Base-by-base conservation (phyloP, 768 basidiomycete species). In the Phaeotremella fagi region DNA sequence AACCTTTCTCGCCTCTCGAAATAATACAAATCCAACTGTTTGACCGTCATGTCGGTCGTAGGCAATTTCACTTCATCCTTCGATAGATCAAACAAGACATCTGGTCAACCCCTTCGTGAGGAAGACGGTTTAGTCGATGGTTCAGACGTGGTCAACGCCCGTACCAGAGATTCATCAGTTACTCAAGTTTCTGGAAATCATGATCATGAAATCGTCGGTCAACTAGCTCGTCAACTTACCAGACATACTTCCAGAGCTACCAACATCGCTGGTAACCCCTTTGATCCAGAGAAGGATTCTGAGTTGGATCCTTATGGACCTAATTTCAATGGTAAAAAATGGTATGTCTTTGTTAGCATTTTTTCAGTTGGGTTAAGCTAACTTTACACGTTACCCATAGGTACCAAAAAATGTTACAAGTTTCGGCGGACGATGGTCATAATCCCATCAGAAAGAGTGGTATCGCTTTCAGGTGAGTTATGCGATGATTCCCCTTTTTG, bases 401-500 rank as follows among this genome's bases (percentile, higher is more conserved):
- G 36, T 43, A 35, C 22, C 43, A 16, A 11, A 41, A 41, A 41
- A 41, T 41, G 38, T 20, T 41, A 7, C 12, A 41, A 22, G 38
- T 41, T 7, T 12, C 38, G 12, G 38, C 38, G 12, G 38, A 12
- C 12, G 38, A 41, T 22, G 22, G 22, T 22, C 38, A 41, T 20
- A 41, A 41, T 22, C 38, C 38, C 11, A 41, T 41, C 20, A 29
- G 75, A 24, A 71, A 66, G 16, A 68, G 75, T 14, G 79, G 78
- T 54, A 66, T 79, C 45, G 63, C 75, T 12, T 79, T 76, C 65
- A 57, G n/a, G n/a, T n/a, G n/a, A n/a, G n/a, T n/a, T n/a, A n/a
- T n/a, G 59, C 15, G 68, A 77, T 49, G 33, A 20, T 26, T 7
- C 9, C 41, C 26, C 28, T 11, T 25, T 11, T 23, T 22, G 20